Base-by-base conservation (phyloP, 2,329 filamentous ascomycete species). In the Cladosporium sp. region DNA sequence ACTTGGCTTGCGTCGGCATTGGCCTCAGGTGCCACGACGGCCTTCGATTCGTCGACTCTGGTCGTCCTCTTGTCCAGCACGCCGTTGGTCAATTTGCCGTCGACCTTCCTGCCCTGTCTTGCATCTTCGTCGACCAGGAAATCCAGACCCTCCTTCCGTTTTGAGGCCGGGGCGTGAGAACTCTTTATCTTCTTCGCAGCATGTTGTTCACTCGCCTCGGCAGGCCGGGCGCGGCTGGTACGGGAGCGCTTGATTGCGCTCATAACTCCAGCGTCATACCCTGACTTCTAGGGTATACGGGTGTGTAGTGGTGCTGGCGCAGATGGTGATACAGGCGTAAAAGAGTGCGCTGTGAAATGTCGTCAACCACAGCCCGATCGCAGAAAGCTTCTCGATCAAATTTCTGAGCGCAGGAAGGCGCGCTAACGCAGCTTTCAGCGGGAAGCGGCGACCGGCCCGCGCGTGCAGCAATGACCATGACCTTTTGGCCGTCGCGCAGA, bases 41-140 rank as follows among this genome's bases (percentile, higher is more conserved):
- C 80, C 63, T 80, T 82, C 34, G 85, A 82, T 68, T 89, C 86
- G 73, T 89, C 83, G 36, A 88, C 82, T 48, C 83, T 81, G 65
- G 78, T 80, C 69, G 83, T 82, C 51, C 80, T 81, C 58, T 80
- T 73, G 67, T 81, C 79, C 70, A 83, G 84, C 26, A 81, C 76
- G 28, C 84, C 84, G 71, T 86, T 88, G 64, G 83, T 81, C 63
- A 82, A 80, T 21, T 80, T 82, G 3, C 82, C 80, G 16, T 73
- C 67, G 36, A 81, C 73, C 70, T 78, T 78, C 67, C 72, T 78
- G 28, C 75, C 72, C 28, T 72, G 69, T 58, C 75, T 66, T 21
- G 73, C 71, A 63, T 76, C 68, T 32, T 78, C 76, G 65, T 78
- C 74, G 34, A 77, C 75, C 48, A 78, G 69, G 65, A 75, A 76